These are phyloP conservation scores for Daldinia decipiens DNA, from an alignment of 495 filamentous ascomycete species.

Conservation along the genomic window DNA sequence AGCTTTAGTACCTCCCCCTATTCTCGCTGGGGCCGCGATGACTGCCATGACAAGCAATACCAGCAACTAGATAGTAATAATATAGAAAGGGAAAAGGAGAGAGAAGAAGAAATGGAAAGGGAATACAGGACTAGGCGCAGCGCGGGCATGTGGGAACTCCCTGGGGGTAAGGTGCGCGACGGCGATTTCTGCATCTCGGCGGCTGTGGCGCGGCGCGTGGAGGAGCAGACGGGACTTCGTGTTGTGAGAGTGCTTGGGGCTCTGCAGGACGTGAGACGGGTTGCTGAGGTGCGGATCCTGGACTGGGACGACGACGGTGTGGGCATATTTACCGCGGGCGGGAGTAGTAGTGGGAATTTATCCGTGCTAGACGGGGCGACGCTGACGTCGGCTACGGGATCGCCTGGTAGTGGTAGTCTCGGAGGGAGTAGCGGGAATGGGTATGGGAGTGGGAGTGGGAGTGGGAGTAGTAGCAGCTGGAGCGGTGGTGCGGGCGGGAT, in stretches of 20 bases:
- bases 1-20: not conserved
- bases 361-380: conserved; percentile 33
- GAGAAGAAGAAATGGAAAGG: not conserved
- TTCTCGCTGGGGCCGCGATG: not conserved
- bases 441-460: not conserved
- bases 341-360: not conserved
- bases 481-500: conserved; percentile 2
- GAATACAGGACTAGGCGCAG: not conserved
- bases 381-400: conserved; percentile 20
- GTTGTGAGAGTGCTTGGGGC: conserved; percentile 40
- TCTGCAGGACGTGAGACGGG: conserved; percentile 37
- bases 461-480: not conserved
- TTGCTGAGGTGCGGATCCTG: conserved; percentile 34
- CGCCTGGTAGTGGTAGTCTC: not conserved
- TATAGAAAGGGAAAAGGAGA: not conserved
- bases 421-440: not conserved
- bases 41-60: not conserved
- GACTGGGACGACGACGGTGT: conserved; percentile 43
- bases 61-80: not conserved
- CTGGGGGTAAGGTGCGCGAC: conserved; percentile 40
- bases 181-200: conserved; percentile 45
- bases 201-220: conserved; percentile 38
- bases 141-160: conserved; percentile 41
- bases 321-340: conserved; percentile 23
- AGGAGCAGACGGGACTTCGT: conserved; percentile 37